Conservation (phyloP, 1,139 yeast genomes). For the Pneumocystis sp. region DNA sequence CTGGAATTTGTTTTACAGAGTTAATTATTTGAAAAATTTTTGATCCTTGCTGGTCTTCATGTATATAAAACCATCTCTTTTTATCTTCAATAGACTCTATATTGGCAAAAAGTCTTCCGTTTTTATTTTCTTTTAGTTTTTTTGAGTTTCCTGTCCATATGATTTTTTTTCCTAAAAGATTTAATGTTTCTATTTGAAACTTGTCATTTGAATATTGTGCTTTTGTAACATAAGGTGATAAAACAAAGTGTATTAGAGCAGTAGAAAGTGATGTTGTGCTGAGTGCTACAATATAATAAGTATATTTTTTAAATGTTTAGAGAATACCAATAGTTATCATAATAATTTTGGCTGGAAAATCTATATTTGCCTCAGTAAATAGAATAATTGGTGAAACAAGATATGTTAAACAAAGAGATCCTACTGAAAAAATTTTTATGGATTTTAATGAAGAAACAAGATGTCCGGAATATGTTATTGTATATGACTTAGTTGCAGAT, state of each 20-base stretch:
- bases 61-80: not conserved
- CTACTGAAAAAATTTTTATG: not conserved
- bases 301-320: not conserved
- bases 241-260: not conserved
- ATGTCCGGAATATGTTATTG: not conserved
- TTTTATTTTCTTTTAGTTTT: not conserved
- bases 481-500: not conserved
- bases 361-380: not conserved
- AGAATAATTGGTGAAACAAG: not conserved
- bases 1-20: not conserved
- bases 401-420: not conserved
- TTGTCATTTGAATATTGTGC: not conserved
- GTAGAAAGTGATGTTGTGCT: not conserved
- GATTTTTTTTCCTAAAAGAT: not conserved
- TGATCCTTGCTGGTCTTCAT: not conserved
- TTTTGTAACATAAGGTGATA: not conserved
- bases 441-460: not conserved
- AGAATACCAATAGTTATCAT: not conserved
- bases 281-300: not conserved
- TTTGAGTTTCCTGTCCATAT: not conserved
- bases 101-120: not conserved
- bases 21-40: not conserved
- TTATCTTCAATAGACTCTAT: not conserved
- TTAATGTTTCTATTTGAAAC: not conserved
- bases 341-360: not conserved